phyloP scores from a whole-genome alignment of 2,329 filamentous ascomycete genomes.

The Clarireedia paspali region DNA sequence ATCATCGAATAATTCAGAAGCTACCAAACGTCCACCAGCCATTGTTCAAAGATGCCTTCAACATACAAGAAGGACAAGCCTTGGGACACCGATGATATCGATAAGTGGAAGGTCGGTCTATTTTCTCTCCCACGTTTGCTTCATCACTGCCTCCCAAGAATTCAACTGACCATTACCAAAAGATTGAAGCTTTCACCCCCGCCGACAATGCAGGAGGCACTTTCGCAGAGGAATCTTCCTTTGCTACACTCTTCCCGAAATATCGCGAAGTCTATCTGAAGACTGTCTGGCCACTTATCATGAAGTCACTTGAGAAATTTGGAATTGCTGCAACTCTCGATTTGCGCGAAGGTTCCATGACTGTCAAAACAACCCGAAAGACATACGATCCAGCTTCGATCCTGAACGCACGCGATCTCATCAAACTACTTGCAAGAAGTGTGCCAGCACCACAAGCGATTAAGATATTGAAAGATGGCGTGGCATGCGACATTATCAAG shows the following conservation, averaged over 20 bases:
- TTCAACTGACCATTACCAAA: slow-evolving; percentile 9
- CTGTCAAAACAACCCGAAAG: slow-evolving; percentile 86
- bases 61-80: slow-evolving; percentile 86
- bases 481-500: slow-evolving; percentile 94
- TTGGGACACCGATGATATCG: slow-evolving; percentile 94
- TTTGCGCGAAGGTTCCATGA: slow-evolving; percentile 93
- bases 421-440: slow-evolving; percentile 84
- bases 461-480: slow-evolving; percentile 87
- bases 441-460: slow-evolving; percentile 90
- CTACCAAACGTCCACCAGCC: slow-evolving; percentile 14
- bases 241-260: slow-evolving; percentile 82
- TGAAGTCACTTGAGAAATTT: slow-evolving; percentile 74
- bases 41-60: slow-evolving; percentile 59
- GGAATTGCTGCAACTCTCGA: slow-evolving; percentile 90
- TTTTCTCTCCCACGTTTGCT: background rate
- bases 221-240: slow-evolving; percentile 89
- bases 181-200: slow-evolving; percentile 76
- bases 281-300: slow-evolving; percentile 88
- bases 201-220: slow-evolving; percentile 79
- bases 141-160: background rate
- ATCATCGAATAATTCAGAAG: background rate
- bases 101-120: slow-evolving; percentile 75
- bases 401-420: slow-evolving; percentile 86
- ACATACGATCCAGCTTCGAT: slow-evolving; percentile 90
- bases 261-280: slow-evolving; percentile 93